These are phyloP conservation scores for Aspergillus tamarii DNA, from an alignment of 2,329 filamentous ascomycete genomes.

Conservation along the genomic window DNA sequence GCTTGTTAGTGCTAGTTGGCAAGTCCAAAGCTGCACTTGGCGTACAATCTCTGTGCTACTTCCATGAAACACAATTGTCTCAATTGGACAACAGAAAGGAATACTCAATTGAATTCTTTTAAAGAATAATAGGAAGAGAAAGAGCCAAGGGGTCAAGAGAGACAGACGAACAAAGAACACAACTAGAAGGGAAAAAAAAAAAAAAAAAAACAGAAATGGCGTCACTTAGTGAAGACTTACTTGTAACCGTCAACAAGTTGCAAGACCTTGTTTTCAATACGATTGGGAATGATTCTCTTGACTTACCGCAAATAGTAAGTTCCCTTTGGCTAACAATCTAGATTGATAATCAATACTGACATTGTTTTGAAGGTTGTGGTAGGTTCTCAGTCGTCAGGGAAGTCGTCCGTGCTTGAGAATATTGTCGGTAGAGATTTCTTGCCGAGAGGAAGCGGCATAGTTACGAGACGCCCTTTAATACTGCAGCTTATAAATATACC, in stretches of 20 bases:
- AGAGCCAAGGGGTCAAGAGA: background rate
- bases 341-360: background rate
- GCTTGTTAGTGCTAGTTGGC: background rate
- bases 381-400: conserved; percentile 96
- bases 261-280: conserved; percentile 99
- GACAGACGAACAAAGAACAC: background rate
- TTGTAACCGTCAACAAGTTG: conserved; percentile 95
- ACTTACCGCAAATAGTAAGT: conserved; percentile 95
- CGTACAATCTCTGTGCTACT: background rate
- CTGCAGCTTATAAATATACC: conserved; percentile 98
- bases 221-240: conserved; percentile 90
- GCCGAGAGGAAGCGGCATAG: conserved; percentile 93
- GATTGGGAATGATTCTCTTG: conserved; percentile 96
- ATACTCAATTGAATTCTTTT: background rate
- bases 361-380: conserved; percentile 76
- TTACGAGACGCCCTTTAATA: conserved; percentile 90
- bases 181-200: background rate
- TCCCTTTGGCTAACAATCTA: background rate
- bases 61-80: background rate
- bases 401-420: conserved; percentile 98
- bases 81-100: background rate
- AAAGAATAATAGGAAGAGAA: background rate
- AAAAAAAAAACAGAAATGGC: conserved; percentile 66
- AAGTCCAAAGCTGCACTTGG: no score
- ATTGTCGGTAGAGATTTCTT: conserved; percentile 98